Base-by-base conservation (phyloP, 2,329 filamentous ascomycete genomes). In the Alternaria tenuissima region DNA sequence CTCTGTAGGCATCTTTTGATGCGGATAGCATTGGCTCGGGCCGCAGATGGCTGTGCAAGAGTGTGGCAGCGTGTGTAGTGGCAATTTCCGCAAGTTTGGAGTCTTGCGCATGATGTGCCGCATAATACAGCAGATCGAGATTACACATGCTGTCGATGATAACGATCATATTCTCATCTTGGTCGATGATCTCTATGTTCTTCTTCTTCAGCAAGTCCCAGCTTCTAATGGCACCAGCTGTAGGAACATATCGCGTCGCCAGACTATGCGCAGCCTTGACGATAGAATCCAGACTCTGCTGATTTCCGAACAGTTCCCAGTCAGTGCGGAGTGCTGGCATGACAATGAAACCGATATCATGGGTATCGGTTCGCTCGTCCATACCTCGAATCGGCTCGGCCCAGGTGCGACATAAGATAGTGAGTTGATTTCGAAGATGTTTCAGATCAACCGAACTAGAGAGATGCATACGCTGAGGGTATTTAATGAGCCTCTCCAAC, bases 291-390 rank as follows among this genome's bases (percentile, higher is more conserved):
- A 76, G 75, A 5, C 81, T 78, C 3, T 70, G 65, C 2, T 52
- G 18, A 41, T 84, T 80, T 3, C 71, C 71, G 1, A 80, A 69
- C 0, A 82, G 69, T 22, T 81, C 76, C 81, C 80, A 81, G 0
- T 76, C 76, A 5, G 67, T 58, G 4, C 74, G 71, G 4, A 79
- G 74, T 71, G 79, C 80, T 0, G 81, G 80, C 47, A 68, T 69
- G 26, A 82, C 75, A 74, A 83, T 82, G 68, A 83, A 83, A 3
- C 81, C 78, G 4, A 82, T 76, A 54, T 82, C 81, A 52, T 83
- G 81, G 0, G 81, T 82, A 16, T 69, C 74, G 1, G 53, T 67
- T 4, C 80, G 67, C 3, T 48, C 41, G 6, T 79, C 76, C 57
- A 66, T 81, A 69, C 7, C 81, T 67, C 47, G 72, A 76, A 39